Evolutionary conservation across 257 asterid species (phyloP).

Genomic region (Fraxinus excelsior): DNA sequence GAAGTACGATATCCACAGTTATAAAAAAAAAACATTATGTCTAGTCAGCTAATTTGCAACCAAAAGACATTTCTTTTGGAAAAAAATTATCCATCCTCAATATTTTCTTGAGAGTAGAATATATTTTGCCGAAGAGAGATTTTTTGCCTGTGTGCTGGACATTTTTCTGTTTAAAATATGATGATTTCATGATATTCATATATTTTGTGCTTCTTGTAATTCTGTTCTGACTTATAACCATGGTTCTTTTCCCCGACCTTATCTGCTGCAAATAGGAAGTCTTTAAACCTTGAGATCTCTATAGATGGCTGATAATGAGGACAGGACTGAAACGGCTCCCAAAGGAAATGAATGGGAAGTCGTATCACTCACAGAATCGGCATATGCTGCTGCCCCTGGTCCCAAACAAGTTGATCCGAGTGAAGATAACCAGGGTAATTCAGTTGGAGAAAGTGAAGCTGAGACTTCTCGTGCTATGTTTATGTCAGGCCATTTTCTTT

Average conservation of each 20-base stretch:
- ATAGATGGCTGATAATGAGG: slow-evolving; percentile 61
- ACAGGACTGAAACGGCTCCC: slow-evolving; percentile 46
- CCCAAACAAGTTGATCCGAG: slow-evolving; percentile 37
- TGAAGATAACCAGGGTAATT: slow-evolving; percentile 34
- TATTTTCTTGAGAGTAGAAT: slow-evolving; percentile 1
- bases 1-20: no score
- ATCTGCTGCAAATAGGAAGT: slow-evolving; percentile 16
- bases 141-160: no score
- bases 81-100: neutral
- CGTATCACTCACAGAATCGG: slow-evolving; percentile 78
- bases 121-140: neutral
- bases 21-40: neutral
- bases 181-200: no score
- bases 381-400: slow-evolving; percentile 81
- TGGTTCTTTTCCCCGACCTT: neutral
- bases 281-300: slow-evolving; percentile 9
- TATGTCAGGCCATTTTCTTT: slow-evolving; percentile 72
- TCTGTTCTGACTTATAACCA: neutral
- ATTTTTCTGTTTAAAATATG: no score
- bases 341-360: slow-evolving; percentile 94
- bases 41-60: neutral
- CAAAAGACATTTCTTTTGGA: neutral
- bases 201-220: neutral
- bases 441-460: slow-evolving; percentile 37
- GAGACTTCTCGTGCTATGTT: slow-evolving; percentile 67